Evolutionary conservation across 2,329 filamentous ascomycete species (phyloP).

Genomic region (Colletotrichum sp.): DNA sequence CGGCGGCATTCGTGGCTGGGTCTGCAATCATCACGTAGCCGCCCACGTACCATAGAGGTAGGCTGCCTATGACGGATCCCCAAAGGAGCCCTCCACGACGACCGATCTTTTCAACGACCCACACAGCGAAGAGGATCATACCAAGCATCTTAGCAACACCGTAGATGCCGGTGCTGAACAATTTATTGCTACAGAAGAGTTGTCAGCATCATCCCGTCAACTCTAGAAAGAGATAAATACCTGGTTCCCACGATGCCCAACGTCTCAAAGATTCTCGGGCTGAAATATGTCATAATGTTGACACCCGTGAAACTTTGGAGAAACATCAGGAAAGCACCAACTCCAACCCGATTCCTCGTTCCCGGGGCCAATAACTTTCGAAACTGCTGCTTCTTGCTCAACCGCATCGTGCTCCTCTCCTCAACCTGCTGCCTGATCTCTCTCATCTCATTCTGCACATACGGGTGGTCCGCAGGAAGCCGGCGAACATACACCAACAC

Average conservation of each 20-base stretch:
- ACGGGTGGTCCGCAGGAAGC: constrained; percentile 40
- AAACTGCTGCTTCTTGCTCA: constrained; percentile 29
- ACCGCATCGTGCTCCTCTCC: constrained; percentile 37
- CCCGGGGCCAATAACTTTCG: constrained; percentile 21
- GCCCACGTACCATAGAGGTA: constrained; percentile 41
- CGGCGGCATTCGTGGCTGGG: constrained; percentile 41
- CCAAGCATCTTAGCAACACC: constrained; percentile 40
- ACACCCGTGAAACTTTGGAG: constrained; percentile 42
- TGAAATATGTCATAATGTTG: constrained; percentile 55
- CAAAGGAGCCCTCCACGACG: constrained; percentile 52
- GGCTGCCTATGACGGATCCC: constrained; percentile 40
- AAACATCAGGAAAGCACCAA: constrained; percentile 26
- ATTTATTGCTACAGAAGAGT: constrained; percentile 22
- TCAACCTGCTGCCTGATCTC: constrained; percentile 50
- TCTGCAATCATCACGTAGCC: constrained; percentile 37
- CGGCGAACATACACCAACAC: constrained; percentile 44
- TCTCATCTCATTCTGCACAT: constrained; percentile 48
- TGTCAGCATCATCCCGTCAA: background rate
- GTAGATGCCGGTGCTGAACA: constrained; percentile 44
- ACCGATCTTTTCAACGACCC: constrained; percentile 51
- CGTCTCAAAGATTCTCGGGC: constrained; percentile 36
- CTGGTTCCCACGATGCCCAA: constrained; percentile 36
- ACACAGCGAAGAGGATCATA: constrained; percentile 43
- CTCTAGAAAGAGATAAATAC: background rate
- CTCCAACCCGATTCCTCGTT: background rate